Conservation (phyloP, 1,139 yeast species). For the Trichomonascaceae sp. region DNA sequence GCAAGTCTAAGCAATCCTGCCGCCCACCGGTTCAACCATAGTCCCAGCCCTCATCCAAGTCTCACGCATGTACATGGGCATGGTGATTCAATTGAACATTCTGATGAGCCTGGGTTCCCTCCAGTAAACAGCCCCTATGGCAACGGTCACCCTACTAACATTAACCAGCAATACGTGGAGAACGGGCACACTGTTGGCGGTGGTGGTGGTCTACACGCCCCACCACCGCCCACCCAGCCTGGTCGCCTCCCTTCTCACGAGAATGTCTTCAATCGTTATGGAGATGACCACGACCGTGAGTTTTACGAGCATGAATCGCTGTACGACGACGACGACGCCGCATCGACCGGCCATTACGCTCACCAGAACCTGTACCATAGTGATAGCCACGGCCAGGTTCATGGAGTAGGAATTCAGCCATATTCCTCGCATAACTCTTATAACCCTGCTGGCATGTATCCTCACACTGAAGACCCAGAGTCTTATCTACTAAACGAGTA, state of each 20-base stretch:
- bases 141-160: not conserved
- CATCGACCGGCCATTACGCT: not conserved
- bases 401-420: not conserved
- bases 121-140: not conserved
- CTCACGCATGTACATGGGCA: too few species aligned
- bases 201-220: too few species aligned
- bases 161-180: not conserved
- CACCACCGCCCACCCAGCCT: too few species aligned
- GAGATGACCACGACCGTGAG: not conserved
- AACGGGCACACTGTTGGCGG: too few species aligned
- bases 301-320: not conserved
- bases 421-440: not conserved
- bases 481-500: conserved; percentile 13
- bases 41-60: too few species aligned
- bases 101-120: too few species aligned
- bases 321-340: not conserved
- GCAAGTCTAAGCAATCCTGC: too few species aligned
- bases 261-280: not conserved
- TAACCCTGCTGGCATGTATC: conserved; percentile 1
- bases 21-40: too few species aligned
- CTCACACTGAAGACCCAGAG: conserved; percentile 10
- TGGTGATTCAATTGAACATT: too few species aligned
- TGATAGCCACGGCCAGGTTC: not conserved
- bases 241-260: too few species aligned
- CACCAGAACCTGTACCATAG: not conserved